Evolutionary conservation across 2,329 filamentous ascomycete genomes (phyloP).

Genomic region (Endoconidiophora polonica): DNA sequence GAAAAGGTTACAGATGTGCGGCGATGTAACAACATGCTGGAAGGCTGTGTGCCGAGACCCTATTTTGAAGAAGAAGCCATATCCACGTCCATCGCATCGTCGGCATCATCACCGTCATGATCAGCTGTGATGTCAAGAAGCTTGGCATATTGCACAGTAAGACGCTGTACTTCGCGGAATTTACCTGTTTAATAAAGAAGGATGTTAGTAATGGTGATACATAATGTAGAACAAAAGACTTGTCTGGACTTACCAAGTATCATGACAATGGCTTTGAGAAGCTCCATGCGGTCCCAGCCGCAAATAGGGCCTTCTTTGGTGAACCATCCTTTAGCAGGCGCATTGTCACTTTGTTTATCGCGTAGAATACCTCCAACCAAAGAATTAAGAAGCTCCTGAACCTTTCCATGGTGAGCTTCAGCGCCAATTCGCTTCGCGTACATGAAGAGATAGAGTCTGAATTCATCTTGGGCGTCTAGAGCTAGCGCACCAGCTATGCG

Average conservation of each 20-base stretch:
- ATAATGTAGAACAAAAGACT: too few relatives aligned
- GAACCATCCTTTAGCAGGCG: slow-evolving; percentile 37
- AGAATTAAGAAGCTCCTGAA: slow-evolving; percentile 76
- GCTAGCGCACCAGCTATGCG: slow-evolving; percentile 77
- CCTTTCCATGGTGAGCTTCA: slow-evolving; percentile 72
- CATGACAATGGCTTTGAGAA: slow-evolving; percentile 80
- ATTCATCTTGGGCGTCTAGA: slow-evolving; percentile 77
- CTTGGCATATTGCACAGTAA: slow-evolving; percentile 88
- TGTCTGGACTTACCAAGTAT: slow-evolving; percentile 57
- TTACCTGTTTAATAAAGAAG: slow-evolving; percentile 45
- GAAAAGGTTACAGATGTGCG: too few relatives aligned
- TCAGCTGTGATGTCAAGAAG: slow-evolving; percentile 48
- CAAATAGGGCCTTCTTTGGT: slow-evolving; percentile 57
- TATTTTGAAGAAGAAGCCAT: background rate
- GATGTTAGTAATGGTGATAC: background rate
- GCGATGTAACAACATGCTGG: background rate
- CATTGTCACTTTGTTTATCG: slow-evolving; percentile 30
- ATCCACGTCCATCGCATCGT: slow-evolving; percentile 11
- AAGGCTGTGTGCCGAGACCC: background rate
- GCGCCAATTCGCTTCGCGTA: slow-evolving; percentile 91
- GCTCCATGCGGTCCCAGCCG: slow-evolving; percentile 75
- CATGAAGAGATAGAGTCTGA: slow-evolving; percentile 90
- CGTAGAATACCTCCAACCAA: slow-evolving; percentile 57
- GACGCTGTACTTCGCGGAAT: slow-evolving; percentile 81
- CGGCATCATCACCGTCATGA: slow-evolving; percentile 24